Evolutionary conservation across 2,329 filamentous ascomycete genomes (phyloP), one percentile per base, ranked within the genome.

Genomic region (Fusarium tanahbumbuense): DNA sequence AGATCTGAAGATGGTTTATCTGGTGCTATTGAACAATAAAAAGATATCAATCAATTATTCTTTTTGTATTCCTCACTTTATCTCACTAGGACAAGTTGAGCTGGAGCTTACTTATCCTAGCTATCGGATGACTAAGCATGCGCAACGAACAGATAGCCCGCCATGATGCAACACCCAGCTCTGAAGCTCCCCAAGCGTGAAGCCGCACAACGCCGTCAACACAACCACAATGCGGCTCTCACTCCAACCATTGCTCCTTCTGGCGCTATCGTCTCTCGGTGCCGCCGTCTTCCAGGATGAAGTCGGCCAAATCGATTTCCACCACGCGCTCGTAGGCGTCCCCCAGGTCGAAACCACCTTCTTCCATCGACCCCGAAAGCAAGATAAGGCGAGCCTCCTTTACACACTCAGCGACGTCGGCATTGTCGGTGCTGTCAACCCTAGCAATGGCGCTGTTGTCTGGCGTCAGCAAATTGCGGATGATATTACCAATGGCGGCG

Each of bases 281-380:
- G 74, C 73, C 9, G 93, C 94, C 71, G 89, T 98, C 64, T 97
- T 94, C 83, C 86, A 88, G 73, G 96, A 99, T 78, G 95, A 99
- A 81, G 94, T 97, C 73, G 94, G 91, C 83, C 88, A 93, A 75
- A 88, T 97, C 79, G 96, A 99, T 82, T 98, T 94, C 83, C 95
- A 98, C 82, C 90, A 97, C 83, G 89, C 93, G 71, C 90, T 98
- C 50, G 84, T 99, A 76, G 96, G 96, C 76, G 83, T 93, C 40
- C 94, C 96, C 57, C 91, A 92, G 78, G 85, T 88, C 78, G 89
- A 93, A 68, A 92, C 93, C 66, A 98, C 95, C 73, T 97, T 98
- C 87, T 98, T 98, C 88, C 93, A 98, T 82, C 91, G 91, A 73
- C 95, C 96, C 41, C 87, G 92, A 76, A 86, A 88, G 68, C 88